A percentile compares a stretch with the other conserved stretches of the same genome.
Evolutionary conservation across 1,284 basidiomycete genomes (phyloP).

Genomic region (Cutaneotrichosporon mucoides): DNA sequence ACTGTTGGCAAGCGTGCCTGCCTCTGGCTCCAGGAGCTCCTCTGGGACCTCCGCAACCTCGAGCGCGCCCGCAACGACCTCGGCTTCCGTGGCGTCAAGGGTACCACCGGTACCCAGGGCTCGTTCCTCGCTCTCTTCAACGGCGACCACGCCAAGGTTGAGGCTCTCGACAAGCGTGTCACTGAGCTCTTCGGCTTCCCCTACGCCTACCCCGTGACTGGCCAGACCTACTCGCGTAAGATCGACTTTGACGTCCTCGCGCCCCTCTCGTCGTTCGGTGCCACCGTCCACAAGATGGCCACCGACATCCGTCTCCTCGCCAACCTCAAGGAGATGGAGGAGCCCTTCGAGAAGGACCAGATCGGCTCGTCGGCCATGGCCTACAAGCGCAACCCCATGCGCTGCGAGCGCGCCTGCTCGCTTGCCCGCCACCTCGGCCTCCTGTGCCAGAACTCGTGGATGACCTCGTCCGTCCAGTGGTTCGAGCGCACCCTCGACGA

Average conservation of each 20-base stretch:
- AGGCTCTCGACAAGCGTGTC: slow-evolving; percentile 81
- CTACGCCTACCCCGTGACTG: slow-evolving; percentile 95
- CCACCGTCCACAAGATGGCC: slow-evolving; percentile 95
- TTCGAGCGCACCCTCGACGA: slow-evolving; percentile 95
- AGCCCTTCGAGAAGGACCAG: slow-evolving; percentile 98
- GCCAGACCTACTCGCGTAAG: slow-evolving; percentile 98
- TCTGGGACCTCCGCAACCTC: slow-evolving; percentile 96
- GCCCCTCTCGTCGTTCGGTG: slow-evolving; percentile 84
- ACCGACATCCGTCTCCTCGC: slow-evolving; percentile 91
- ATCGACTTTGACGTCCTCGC: slow-evolving; percentile 92
- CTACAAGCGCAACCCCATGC: slow-evolving; percentile 99
- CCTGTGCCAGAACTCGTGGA: slow-evolving; percentile 85
- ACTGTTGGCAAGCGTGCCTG: slow-evolving; percentile 99
- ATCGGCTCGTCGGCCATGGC: slow-evolving; percentile 98
- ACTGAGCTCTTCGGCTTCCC: slow-evolving; percentile 87
- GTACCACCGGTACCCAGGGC: slow-evolving; percentile 97
- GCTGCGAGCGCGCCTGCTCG: slow-evolving; percentile 94
- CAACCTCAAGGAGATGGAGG: slow-evolving; percentile 96
- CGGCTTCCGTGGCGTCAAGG: slow-evolving; percentile 97
- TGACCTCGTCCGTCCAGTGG: slow-evolving; percentile 91
- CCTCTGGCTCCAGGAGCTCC: slow-evolving; percentile 93
- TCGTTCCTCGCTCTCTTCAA: slow-evolving; percentile 94
- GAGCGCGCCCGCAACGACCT: slow-evolving; percentile 86
- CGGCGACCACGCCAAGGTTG: slow-evolving; percentile 90
- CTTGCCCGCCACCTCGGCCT: slow-evolving; percentile 89